Percentiles rank a stretch among this genome's conserved stretches.
phyloP scores from a whole-genome alignment of 2,329 filamentous ascomycete genomes.

The Fulvia fulva region DNA sequence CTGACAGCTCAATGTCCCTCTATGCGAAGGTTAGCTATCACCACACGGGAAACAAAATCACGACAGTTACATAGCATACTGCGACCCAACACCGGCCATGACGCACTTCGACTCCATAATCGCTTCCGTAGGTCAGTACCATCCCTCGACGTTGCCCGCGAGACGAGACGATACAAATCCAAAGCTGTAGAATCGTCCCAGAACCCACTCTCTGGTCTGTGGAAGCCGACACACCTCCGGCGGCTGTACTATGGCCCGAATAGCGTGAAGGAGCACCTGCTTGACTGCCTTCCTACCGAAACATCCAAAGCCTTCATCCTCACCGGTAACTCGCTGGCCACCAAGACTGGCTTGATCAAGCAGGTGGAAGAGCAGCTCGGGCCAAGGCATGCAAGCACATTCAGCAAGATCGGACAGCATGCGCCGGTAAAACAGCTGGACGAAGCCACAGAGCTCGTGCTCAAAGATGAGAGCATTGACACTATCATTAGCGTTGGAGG shows the following conservation, averaged over 20 bases:
- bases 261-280: conserved; percentile 46
- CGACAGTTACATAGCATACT: neutral
- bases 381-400: conserved; percentile 53
- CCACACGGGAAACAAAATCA: neutral
- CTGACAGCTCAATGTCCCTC: neutral
- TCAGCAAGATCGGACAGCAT: conserved; percentile 53
- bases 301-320: conserved; percentile 56
- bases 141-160: neutral
- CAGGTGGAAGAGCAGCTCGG: conserved; percentile 49
- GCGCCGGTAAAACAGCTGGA: conserved; percentile 53
- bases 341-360: conserved; percentile 51
- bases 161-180: conserved; percentile 33
- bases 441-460: conserved; percentile 47
- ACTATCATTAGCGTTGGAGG: conserved; percentile 55
- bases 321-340: conserved; percentile 52
- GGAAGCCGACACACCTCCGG: conserved; percentile 49
- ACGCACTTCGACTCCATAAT: conserved; percentile 9
- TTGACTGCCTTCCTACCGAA: conserved; percentile 41
- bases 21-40: neutral
- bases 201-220: conserved; percentile 47
- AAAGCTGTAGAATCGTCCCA: conserved; percentile 40
- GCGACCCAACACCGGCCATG: conserved; percentile 8
- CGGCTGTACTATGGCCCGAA: conserved; percentile 49
- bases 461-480: conserved; percentile 46
- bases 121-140: conserved; percentile 20